A percentile compares a stretch with the other conserved stretches of the same genome.
Conservation (phyloP, 345 rosid genomes). For the Gossypium herbaceum region DNA sequence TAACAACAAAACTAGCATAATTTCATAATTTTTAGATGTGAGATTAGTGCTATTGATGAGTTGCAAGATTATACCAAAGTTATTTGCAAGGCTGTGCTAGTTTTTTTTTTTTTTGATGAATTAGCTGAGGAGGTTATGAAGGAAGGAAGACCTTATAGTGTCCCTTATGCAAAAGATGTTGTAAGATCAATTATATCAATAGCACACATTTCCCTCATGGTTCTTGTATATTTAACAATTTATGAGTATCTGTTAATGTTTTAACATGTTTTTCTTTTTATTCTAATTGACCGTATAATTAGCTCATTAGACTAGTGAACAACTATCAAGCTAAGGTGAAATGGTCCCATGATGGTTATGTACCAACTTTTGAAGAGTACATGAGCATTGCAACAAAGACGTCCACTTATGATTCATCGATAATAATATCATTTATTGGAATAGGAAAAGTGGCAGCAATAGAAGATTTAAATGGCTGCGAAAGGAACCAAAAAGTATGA, state of each 20-base stretch:
- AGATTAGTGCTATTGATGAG: not conserved
- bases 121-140: not conserved
- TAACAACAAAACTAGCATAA: too few relatives aligned
- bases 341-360: not conserved
- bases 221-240: too few relatives aligned
- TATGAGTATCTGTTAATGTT: not conserved
- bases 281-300: not conserved
- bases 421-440: not conserved
- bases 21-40: not conserved
- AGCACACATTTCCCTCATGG: not conserved
- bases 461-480: not conserved
- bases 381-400: not conserved
- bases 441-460: not conserved
- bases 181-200: not conserved
- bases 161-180: not conserved
- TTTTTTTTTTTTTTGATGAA: not conserved
- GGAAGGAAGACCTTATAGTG: not conserved
- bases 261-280: not conserved
- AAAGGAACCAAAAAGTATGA: not conserved
- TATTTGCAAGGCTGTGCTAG: slow-evolving; percentile 5
- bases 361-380: slow-evolving; percentile 1
- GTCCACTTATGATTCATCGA: not conserved
- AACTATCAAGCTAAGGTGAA: not conserved
- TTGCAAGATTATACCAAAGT: not conserved
- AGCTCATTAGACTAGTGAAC: not conserved